These are phyloP conservation scores for Phytopythium oedochilum DNA, from an alignment of 352 stramenopile species.

Conservation along the genomic window DNA sequence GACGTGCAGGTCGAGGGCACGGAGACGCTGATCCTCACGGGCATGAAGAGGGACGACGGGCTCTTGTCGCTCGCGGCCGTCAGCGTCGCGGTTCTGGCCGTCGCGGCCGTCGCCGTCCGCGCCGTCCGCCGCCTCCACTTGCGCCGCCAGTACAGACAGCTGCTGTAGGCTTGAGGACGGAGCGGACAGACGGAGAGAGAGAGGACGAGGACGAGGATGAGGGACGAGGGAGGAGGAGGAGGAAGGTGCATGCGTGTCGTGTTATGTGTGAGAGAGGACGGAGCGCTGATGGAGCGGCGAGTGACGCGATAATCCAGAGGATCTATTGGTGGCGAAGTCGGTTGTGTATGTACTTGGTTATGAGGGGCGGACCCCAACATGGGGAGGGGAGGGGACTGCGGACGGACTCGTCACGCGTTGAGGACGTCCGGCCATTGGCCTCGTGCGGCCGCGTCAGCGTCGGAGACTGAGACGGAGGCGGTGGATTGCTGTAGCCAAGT, in stretches of 20 bases:
- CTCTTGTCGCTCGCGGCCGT: slow-evolving; percentile 1
- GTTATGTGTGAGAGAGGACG: no score
- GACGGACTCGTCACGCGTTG: not conserved
- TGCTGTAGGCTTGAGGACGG: slow-evolving; percentile 21
- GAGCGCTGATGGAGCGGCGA: no score
- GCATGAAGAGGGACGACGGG: not conserved
- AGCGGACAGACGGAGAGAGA: no score
- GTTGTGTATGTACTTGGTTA: no score
- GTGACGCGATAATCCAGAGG: no score
- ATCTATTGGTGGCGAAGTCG: no score
- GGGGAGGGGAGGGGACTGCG: no score
- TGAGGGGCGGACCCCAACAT: no score
- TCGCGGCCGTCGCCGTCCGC: slow-evolving; percentile 36
- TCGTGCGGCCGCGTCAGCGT: not conserved
- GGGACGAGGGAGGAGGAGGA: no score
- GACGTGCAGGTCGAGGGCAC: slow-evolving; percentile 13
- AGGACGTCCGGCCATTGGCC: not conserved
- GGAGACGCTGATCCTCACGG: no score
- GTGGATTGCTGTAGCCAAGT: slow-evolving; percentile 1
- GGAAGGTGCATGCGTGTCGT: no score
- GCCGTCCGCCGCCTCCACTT: slow-evolving; percentile 35
- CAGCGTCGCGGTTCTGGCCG: slow-evolving; percentile 5
- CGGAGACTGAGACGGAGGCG: not conserved
- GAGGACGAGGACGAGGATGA: no score
- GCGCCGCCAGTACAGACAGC: slow-evolving; percentile 50